These are phyloP conservation scores for Podospora pseudopauciseta DNA, from an alignment of 495 filamentous ascomycete genomes.

Conservation along the genomic window DNA sequence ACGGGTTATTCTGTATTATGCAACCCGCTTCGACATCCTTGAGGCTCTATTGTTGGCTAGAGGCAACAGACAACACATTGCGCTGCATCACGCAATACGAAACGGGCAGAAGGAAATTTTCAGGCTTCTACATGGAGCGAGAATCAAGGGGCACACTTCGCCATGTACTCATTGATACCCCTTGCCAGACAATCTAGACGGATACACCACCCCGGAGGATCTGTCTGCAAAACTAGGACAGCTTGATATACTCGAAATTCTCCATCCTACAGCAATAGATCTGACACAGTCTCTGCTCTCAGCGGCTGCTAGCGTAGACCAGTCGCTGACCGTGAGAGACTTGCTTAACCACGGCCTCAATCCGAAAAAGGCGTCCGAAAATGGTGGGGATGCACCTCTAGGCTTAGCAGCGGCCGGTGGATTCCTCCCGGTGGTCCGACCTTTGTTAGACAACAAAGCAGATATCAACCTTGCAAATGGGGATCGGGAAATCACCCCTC, in stretches of 20 bases:
- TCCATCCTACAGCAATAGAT: background rate
- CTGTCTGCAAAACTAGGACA: background rate
- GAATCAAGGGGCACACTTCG: too few relatives aligned
- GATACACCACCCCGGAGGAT: background rate
- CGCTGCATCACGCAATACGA: too few relatives aligned
- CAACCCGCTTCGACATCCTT: too few relatives aligned
- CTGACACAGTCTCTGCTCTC: background rate
- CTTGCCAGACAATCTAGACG: too few relatives aligned
- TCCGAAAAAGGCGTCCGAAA: background rate
- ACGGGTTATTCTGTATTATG: too few relatives aligned
- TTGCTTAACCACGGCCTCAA: background rate
- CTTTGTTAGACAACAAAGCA: background rate
- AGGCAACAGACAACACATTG: too few relatives aligned
- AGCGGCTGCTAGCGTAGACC: background rate
- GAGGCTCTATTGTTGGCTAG: too few relatives aligned
- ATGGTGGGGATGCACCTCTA: background rate
- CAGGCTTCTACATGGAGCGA: too few relatives aligned
- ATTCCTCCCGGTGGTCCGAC: background rate
- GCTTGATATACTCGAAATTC: background rate
- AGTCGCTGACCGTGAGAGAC: background rate
- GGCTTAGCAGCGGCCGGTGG: background rate
- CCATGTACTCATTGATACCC: too few relatives aligned
- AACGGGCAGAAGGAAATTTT: too few relatives aligned
- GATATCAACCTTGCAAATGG: background rate
- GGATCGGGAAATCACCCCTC: background rate